Percentiles rank a stretch among this genome's conserved stretches.
Evolutionary conservation across 345 rosid species (phyloP).

Genomic region (Brassica juncea): DNA sequence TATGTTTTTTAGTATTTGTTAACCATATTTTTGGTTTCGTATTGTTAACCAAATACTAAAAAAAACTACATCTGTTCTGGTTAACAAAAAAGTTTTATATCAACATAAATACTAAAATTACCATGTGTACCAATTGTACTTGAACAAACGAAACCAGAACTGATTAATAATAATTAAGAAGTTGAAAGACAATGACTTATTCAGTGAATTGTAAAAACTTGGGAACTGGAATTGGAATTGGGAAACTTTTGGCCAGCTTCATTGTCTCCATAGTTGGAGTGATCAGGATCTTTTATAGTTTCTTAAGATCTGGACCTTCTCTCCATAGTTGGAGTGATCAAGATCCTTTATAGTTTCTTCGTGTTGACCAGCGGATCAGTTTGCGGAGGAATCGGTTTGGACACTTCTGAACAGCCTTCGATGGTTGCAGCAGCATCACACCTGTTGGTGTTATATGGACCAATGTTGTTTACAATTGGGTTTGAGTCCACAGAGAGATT

Average conservation of each 20-base stretch:
- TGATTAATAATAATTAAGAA: too few species aligned
- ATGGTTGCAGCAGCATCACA: too few species aligned
- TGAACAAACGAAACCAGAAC: not conserved
- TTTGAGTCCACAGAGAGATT: too few species aligned
- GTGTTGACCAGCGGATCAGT: not conserved
- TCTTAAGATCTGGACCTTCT: not conserved
- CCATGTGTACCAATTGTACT: not conserved
- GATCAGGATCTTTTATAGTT: not conserved
- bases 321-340: not conserved
- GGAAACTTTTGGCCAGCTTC: not conserved
- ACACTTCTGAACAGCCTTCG: not conserved
- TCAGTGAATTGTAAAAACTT: not conserved
- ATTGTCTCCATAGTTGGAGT: not conserved
- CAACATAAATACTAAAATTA: not conserved
- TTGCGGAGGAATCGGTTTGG: not conserved
- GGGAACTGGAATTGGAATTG: not conserved
- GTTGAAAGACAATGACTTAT: not conserved
- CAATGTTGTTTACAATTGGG: too few species aligned
- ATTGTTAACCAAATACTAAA: too few species aligned
- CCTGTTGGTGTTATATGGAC: too few species aligned
- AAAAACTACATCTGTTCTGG: too few species aligned
- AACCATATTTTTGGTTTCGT: too few species aligned
- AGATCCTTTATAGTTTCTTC: not conserved
- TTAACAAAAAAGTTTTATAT: too few species aligned
- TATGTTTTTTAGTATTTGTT: too few species aligned